Base-by-base conservation (phyloP, 2,329 filamentous ascomycete genomes). In the Ascochyta pisi region DNA sequence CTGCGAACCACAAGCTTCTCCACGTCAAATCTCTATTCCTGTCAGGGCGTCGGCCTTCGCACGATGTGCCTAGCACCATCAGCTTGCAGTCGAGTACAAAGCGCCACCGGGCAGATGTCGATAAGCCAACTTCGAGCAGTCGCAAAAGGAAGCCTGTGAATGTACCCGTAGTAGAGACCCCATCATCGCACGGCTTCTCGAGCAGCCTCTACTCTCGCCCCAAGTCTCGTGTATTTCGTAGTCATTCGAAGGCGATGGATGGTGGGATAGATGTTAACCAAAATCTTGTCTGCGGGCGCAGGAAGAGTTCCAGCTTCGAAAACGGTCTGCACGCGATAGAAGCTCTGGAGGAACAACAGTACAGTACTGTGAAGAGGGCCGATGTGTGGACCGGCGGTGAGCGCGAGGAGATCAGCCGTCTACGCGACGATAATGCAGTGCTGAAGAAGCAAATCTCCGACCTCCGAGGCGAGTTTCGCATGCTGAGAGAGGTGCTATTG, bases 381-480 rank as follows among this genome's bases (percentile, higher is more conserved):
- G 26, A 10, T 12, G 13, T 26, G 5, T 43, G 47, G 42, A 34
- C 24, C n/a, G 42, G 40, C 15, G 37, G 29, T 19, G 27, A 29
- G 33, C 33, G 26, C 6, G 38, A 29, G 6, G 42, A 48, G 13
- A 39, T 51, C 26, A 48, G 38, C n/a, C 49, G 38, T 16, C 45
- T 66, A 23, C 44, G 46, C 35, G 40, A 51, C 19, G 61, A 68
- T 2, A 51, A 61, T 8, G 49, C 47, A n/a, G 29, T 19, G 3
- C 35, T 70, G 38, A 58, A 54, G 22, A 23, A 44, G 13, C 62
- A 69, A 31, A 50, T 71, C 19, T 47, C 33, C 9, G 38, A 51
- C 10, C 38, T 71, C 46, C 52, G 60, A n/a, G 40, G 54, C 10
- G 67, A 71, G 39, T 60, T 66, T 22, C 43, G 41, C 6, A 40